Percentiles rank a stretch among this genome's conserved stretches.
phyloP scores from a whole-genome alignment of 2,329 filamentous ascomycete genomes.

The Colletotrichum brevisporum region DNA sequence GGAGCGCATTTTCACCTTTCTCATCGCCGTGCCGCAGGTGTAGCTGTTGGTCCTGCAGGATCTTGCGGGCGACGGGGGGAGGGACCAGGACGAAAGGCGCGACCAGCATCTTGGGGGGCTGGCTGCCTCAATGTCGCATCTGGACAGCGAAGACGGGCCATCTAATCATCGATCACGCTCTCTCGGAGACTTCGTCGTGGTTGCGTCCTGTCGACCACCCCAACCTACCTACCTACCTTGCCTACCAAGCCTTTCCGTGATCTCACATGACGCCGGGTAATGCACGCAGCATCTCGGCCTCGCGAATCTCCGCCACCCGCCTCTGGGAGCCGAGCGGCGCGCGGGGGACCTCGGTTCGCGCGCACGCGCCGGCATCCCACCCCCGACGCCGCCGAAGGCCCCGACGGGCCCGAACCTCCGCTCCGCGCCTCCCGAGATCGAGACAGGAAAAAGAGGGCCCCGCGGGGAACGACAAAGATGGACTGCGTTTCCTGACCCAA shows the following conservation, averaged over 20 bases:
- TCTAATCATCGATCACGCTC: conserved; percentile 24
- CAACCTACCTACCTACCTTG: no score
- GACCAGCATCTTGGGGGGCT: conserved; percentile 4
- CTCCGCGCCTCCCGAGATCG: background rate
- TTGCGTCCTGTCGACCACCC: no score
- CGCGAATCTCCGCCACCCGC: no score
- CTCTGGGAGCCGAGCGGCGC: background rate
- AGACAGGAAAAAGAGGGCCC: background rate
- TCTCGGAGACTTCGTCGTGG: no score
- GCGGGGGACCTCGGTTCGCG: background rate
- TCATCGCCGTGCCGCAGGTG: conserved; percentile 4
- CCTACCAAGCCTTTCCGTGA: conserved; percentile 1
- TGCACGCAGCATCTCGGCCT: background rate
- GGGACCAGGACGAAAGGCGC: background rate
- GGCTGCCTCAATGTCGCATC: background rate
- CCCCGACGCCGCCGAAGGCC: background rate
- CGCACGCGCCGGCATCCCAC: conserved; percentile 5
- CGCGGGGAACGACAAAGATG: no score
- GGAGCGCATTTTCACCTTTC: background rate
- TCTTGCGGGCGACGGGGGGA: background rate
- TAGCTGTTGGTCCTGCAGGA: conserved; percentile 8
- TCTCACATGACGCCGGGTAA: conserved; percentile 15
- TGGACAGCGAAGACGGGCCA: background rate
- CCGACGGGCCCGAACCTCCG: background rate
- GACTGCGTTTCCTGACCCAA: no score